These are phyloP conservation scores for Litchi chinensis DNA, from an alignment of 345 rosid species.

Conservation along the genomic window DNA sequence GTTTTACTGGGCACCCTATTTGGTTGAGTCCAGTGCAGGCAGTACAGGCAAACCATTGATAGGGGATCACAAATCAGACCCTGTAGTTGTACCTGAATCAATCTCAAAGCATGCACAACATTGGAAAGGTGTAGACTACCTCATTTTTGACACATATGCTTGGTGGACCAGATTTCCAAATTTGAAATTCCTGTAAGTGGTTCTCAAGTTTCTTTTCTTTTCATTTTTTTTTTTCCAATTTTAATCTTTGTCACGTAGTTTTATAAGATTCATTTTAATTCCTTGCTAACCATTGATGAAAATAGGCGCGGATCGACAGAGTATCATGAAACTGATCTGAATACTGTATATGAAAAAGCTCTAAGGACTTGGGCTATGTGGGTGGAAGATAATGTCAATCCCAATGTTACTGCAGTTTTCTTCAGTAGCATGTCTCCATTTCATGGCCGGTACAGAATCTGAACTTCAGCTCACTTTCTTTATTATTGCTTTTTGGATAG, in stretches of 20 bases:
- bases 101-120: constrained; percentile 53
- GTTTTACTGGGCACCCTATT: constrained; percentile 65
- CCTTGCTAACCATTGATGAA: constrained; percentile 30
- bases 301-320: constrained; percentile 35
- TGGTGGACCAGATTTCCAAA: constrained; percentile 60
- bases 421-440: constrained; percentile 92
- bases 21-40: constrained; percentile 59
- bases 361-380: constrained; percentile 65
- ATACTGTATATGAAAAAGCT: constrained; percentile 50
- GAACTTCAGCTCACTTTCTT: not conserved
- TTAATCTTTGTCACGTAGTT: no score
- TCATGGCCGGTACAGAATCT: constrained; percentile 61
- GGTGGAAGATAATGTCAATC: constrained; percentile 64
- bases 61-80: constrained; percentile 44
- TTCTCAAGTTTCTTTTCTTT: not conserved
- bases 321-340: constrained; percentile 53
- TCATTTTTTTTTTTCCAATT: not conserved
- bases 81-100: constrained; percentile 47
- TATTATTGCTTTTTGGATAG: no score
- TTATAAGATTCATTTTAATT: not conserved
- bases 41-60: constrained; percentile 42
- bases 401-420: constrained; percentile 75
- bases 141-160: constrained; percentile 56
- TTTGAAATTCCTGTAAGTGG: constrained; percentile 57
- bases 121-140: constrained; percentile 55